Evolutionary conservation across 805 yeast genomes (phyloP).

Genomic region (Suhomyces pyralidae): DNA sequence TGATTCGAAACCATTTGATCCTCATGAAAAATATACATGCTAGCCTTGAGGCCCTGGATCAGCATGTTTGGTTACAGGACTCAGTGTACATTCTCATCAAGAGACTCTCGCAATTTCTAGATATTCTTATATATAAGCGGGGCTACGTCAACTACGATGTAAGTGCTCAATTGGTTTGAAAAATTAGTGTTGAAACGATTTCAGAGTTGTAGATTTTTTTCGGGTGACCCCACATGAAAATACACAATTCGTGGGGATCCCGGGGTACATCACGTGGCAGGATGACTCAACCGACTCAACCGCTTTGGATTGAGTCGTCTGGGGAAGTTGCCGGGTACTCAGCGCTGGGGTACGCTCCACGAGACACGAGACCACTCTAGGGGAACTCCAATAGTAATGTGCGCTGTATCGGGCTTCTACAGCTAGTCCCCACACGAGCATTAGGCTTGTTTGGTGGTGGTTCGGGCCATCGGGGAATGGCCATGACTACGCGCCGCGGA

Average conservation of each 20-base stretch:
- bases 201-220: background rate
- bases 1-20: background rate
- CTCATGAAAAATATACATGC: background rate
- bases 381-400: background rate
- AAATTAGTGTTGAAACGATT: background rate
- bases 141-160: constrained; percentile 1
- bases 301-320: background rate
- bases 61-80: background rate
- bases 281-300: background rate
- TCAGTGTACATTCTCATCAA: background rate
- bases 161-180: background rate
- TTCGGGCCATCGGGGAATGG: background rate
- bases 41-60: background rate
- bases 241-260: background rate
- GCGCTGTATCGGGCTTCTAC: background rate
- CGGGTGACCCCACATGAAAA: background rate
- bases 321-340: background rate
- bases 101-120: background rate
- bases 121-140: background rate
- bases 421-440: background rate
- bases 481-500: constrained; percentile 1
- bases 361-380: background rate
- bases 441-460: background rate
- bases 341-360: no score
- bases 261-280: background rate